Conservation (phyloP, 2,329 filamentous ascomycete genomes). For the Ophiostoma quercus region DNA sequence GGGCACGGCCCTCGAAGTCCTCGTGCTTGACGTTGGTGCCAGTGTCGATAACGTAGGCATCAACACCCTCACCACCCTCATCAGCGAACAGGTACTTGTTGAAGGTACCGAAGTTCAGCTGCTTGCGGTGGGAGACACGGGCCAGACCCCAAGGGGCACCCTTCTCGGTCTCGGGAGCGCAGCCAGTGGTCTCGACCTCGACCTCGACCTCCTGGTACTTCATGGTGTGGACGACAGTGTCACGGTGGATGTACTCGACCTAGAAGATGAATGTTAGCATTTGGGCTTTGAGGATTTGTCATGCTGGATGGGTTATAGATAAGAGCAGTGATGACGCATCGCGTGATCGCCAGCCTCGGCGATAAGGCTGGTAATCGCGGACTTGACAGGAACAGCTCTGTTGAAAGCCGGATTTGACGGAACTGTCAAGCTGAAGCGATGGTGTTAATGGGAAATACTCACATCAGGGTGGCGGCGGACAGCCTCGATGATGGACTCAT, state of each 20-base stretch:
- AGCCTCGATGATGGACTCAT: constrained; percentile 86
- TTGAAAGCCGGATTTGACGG: not conserved
- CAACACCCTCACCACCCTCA: constrained; percentile 92
- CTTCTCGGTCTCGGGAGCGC: constrained; percentile 67
- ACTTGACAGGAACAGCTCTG: not conserved
- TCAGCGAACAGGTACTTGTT: constrained; percentile 96
- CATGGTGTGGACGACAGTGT: constrained; percentile 86
- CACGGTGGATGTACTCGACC: constrained; percentile 95
- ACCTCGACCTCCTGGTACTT: constrained; percentile 42
- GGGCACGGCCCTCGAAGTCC: constrained; percentile 92
- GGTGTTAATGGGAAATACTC: constrained; percentile 45
- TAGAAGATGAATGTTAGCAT: constrained; percentile 37
- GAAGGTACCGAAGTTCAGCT: constrained; percentile 82
- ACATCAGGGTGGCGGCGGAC: constrained; percentile 95
- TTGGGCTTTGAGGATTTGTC: not conserved
- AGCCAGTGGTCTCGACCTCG: constrained; percentile 33
- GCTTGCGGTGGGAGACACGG: constrained; percentile 90
- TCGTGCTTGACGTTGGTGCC: constrained; percentile 91
- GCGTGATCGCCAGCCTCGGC: constrained; percentile 21
- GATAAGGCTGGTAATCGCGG: constrained; percentile 19
- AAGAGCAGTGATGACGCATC: constrained; percentile 19
- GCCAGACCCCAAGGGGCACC: constrained; percentile 98
- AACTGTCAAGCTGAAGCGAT: not conserved
- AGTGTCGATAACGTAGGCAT: constrained; percentile 98
- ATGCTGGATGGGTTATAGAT: not conserved